These are phyloP conservation scores for Amanita pseudoporphyria DNA, from an alignment of 768 basidiomycete genomes.

Conservation along the genomic window DNA sequence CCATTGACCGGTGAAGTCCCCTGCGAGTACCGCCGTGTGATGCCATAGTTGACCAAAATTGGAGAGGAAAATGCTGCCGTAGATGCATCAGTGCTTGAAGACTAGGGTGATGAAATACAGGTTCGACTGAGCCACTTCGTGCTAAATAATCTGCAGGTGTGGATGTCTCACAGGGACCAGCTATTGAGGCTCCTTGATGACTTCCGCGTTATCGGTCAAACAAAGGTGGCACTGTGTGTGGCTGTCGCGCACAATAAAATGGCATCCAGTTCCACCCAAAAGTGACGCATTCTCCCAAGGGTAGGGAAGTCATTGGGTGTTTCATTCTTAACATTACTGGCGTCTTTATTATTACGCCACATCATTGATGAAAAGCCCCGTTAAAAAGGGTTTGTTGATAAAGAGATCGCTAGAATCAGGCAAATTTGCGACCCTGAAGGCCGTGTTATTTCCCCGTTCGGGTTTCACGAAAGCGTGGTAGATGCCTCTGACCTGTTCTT, in stretches of 20 bases:
- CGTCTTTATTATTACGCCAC: conserved; percentile 8
- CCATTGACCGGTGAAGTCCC: too few relatives aligned
- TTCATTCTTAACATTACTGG: conserved; percentile 38
- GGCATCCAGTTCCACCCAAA: too few relatives aligned
- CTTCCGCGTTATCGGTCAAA: too few relatives aligned
- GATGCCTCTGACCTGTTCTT: conserved; percentile 95
- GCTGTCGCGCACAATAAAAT: too few relatives aligned
- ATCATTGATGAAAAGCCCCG: conserved; percentile 4
- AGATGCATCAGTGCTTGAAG: conserved; percentile 77
- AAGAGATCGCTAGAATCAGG: conserved; percentile 30
- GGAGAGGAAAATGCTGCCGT: conserved; percentile 31
- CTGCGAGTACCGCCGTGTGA: conserved; percentile 99
- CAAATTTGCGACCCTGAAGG: conserved; percentile 92
- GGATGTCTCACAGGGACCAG: conserved; percentile 99
- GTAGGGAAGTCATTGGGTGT: too few relatives aligned
- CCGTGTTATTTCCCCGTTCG: conserved; percentile 72
- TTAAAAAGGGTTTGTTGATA: conserved; percentile 91
- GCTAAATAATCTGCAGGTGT: too few relatives aligned
- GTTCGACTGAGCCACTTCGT: conserved; percentile 32
- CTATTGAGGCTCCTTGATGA: conserved; percentile 69
- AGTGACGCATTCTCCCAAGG: too few relatives aligned
- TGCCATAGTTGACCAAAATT: too few relatives aligned
- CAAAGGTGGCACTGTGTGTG: conserved; percentile 81
- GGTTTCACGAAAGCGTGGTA: conserved; percentile 91
- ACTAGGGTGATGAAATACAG: too few relatives aligned